phyloP scores from a whole-genome alignment of 345 rosid species.

The Salix suchowensis region DNA sequence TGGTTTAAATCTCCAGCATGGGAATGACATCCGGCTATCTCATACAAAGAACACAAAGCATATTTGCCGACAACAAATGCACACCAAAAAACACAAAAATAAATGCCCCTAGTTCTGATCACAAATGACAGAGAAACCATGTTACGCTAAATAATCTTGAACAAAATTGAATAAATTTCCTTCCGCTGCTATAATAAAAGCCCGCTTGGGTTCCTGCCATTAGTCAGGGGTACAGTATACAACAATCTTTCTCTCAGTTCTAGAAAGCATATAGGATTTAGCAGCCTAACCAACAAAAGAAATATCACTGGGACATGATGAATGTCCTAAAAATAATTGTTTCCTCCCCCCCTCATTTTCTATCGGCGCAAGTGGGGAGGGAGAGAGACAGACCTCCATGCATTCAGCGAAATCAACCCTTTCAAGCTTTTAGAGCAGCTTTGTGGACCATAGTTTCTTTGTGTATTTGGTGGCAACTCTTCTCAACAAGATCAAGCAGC shows the following conservation, averaged over 20 bases:
- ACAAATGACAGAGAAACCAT: neutral
- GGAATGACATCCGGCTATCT: neutral
- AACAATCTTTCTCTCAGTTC: conserved; percentile 23
- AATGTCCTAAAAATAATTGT: neutral
- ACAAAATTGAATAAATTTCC: conserved; percentile 1
- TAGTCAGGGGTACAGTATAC: conserved; percentile 20
- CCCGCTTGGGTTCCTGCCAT: conserved; percentile 10
- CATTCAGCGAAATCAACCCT: conserved; percentile 5
- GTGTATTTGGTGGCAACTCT: conserved; percentile 96
- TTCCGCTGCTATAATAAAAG: conserved; percentile 23
- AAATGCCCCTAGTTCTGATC: neutral
- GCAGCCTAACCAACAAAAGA: conserved; percentile 7
- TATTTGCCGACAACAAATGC: neutral
- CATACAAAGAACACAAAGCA: neutral
- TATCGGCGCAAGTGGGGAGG: too few species aligned
- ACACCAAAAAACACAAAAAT: neutral
- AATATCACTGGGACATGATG: conserved; percentile 1
- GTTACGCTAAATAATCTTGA: neutral
- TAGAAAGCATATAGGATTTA: conserved; percentile 12
- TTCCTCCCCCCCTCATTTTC: too few species aligned
- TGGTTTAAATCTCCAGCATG: neutral
- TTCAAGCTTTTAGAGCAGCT: conserved; percentile 64
- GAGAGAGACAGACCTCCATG: conserved; percentile 5
- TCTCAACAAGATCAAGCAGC: conserved; percentile 90
- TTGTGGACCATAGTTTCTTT: conserved; percentile 93